Evolutionary conservation across 805 yeast genomes (phyloP).

Genomic region (Jamesozyma gamospora): DNA sequence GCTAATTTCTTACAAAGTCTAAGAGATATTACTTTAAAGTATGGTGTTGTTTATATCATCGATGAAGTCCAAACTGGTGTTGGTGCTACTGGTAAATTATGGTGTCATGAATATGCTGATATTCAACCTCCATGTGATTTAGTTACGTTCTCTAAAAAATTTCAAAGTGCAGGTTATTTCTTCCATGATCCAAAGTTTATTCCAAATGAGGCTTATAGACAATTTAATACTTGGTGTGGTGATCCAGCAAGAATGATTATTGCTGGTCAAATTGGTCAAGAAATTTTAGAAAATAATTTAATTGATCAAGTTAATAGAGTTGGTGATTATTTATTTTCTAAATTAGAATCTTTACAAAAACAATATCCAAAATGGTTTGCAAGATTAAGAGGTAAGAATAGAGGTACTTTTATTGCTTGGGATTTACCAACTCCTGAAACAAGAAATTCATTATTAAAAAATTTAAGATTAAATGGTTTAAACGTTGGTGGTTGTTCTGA

Average conservation of each 20-base stretch:
- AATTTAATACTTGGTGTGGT: slow-evolving; percentile 74
- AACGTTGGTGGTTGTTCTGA: slow-evolving; percentile 66
- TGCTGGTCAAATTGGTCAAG: slow-evolving; percentile 51
- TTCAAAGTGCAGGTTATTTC: slow-evolving; percentile 66
- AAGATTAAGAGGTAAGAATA: slow-evolving; percentile 52
- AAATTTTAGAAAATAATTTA: slow-evolving; percentile 40
- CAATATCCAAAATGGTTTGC: slow-evolving; percentile 34
- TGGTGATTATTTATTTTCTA: slow-evolving; percentile 44
- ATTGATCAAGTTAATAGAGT: slow-evolving; percentile 39
- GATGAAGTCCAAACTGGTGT: slow-evolving; percentile 73
- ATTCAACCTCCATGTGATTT: slow-evolving; percentile 54
- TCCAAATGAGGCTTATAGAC: slow-evolving; percentile 55
- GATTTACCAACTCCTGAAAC: slow-evolving; percentile 36
- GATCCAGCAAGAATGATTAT: slow-evolving; percentile 60
- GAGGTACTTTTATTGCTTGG: slow-evolving; percentile 61
- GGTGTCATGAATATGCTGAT: slow-evolving; percentile 66
- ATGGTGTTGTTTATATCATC: slow-evolving; percentile 50
- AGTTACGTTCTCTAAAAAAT: slow-evolving; percentile 62
- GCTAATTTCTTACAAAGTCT: slow-evolving; percentile 51
- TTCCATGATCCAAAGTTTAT: slow-evolving; percentile 49
- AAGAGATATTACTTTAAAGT: slow-evolving; percentile 48
- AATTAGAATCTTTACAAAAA: slow-evolving; percentile 30
- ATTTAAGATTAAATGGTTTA: slow-evolving; percentile 43
- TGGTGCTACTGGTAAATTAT: slow-evolving; percentile 61
- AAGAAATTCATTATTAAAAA: slow-evolving; percentile 39